Evolutionary conservation across 768 basidiomycete species (phyloP).

Genomic region (Naganishia onofrii): DNA sequence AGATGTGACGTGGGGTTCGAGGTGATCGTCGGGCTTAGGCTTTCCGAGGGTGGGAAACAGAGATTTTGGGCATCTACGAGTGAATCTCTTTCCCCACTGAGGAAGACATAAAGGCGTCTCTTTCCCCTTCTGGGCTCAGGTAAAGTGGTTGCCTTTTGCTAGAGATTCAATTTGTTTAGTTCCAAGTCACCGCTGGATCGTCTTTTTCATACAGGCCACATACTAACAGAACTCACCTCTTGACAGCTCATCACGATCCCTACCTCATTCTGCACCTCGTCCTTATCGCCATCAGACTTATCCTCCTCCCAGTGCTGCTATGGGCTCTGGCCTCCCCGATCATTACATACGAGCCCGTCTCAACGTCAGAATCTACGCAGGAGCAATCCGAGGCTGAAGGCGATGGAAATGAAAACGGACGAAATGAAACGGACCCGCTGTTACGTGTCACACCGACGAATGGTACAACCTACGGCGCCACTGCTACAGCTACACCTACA

Average conservation of each 20-base stretch:
- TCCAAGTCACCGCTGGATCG: too few relatives aligned
- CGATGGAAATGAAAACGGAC: conserved; percentile 26
- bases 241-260: not conserved
- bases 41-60: too few relatives aligned
- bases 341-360: conserved; percentile 59
- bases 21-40: too few relatives aligned
- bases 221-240: too few relatives aligned
- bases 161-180: too few relatives aligned
- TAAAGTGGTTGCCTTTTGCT: too few relatives aligned
- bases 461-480: conserved; percentile 55
- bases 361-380: not conserved
- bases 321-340: conserved; percentile 65
- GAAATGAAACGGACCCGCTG: conserved; percentile 55
- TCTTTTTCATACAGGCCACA: too few relatives aligned
- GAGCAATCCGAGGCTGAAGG: not conserved
- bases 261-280: conserved; percentile 56
- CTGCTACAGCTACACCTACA: not conserved
- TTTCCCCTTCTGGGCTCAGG: too few relatives aligned
- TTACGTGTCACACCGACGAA: conserved; percentile 57
- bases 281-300: conserved; percentile 38
- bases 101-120: too few relatives aligned
- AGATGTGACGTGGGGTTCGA: too few relatives aligned
- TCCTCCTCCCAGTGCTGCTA: conserved; percentile 52
- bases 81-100: too few relatives aligned
- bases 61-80: too few relatives aligned